phyloP scores from a whole-genome alignment of 1,284 basidiomycete genomes.

The Malassezia cuniculi region DNA sequence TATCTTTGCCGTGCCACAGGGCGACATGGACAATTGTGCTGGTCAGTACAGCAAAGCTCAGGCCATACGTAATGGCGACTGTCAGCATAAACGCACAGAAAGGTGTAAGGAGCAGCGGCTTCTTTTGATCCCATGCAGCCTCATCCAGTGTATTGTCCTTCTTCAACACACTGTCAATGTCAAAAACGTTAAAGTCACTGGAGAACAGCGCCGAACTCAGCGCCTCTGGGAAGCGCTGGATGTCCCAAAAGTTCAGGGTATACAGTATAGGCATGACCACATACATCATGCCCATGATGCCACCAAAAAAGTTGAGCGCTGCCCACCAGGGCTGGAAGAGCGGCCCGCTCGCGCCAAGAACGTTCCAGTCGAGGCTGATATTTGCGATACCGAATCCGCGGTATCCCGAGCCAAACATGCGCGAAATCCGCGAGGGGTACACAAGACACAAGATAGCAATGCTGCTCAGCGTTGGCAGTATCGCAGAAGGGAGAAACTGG shows the following conservation, averaged over 20 bases:
- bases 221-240: slow-evolving; percentile 41
- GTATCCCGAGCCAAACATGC: slow-evolving; percentile 48
- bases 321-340: slow-evolving; percentile 51
- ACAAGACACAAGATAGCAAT: slow-evolving; percentile 49
- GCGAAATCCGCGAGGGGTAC: slow-evolving; percentile 27
- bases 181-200: slow-evolving; percentile 24
- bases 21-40: slow-evolving; percentile 49
- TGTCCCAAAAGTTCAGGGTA: slow-evolving; percentile 48
- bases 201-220: slow-evolving; percentile 47
- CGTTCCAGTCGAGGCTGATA: slow-evolving; percentile 50
- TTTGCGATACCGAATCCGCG: slow-evolving; percentile 49
- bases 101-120: slow-evolving; percentile 49
- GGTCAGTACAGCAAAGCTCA: slow-evolving; percentile 49
- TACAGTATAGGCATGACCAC: slow-evolving; percentile 48
- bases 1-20: slow-evolving; percentile 50
- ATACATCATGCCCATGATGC: slow-evolving; percentile 47
- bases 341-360: slow-evolving; percentile 47
- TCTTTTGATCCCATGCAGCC: slow-evolving; percentile 43
- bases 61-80: slow-evolving; percentile 46
- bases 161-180: slow-evolving; percentile 26
- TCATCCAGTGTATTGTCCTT: slow-evolving; percentile 47
- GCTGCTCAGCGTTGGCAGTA: slow-evolving; percentile 49
- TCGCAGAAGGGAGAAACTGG: slow-evolving; percentile 48
- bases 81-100: slow-evolving; percentile 38
- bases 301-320: slow-evolving; percentile 43